Evolutionary conservation across 129 eudicot species (phyloP).

Genomic region (Saposhnikovia divaricata): DNA sequence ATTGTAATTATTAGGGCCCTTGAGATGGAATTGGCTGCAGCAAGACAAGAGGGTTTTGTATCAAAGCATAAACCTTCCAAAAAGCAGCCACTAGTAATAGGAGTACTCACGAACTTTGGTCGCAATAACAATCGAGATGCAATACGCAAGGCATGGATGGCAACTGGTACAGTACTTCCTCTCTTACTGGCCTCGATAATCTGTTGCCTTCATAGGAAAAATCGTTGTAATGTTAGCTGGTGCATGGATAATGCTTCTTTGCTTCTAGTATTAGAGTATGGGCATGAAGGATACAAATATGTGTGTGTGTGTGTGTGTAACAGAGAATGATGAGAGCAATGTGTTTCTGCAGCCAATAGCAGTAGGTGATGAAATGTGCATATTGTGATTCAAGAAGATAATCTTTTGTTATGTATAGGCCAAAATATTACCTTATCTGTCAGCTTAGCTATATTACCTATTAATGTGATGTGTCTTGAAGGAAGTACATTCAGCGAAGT

Average conservation of each 20-base stretch:
- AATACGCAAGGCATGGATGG: slow-evolving; percentile 91
- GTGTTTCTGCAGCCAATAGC: not conserved
- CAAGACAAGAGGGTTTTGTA: slow-evolving; percentile 75
- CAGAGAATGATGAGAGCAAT: not conserved
- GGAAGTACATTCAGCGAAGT: not conserved
- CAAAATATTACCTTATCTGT: not conserved
- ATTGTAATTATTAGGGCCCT: slow-evolving; percentile 65
- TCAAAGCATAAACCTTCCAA: slow-evolving; percentile 44
- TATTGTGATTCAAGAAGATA: not conserved
- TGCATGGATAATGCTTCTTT: not conserved
- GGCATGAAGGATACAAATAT: not conserved
- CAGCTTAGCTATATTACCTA: not conserved
- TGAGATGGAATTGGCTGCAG: slow-evolving; percentile 83
- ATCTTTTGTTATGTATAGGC: not conserved
- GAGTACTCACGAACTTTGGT: slow-evolving; percentile 83
- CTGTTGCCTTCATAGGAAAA: not conserved
- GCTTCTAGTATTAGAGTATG: not conserved
- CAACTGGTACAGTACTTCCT: slow-evolving; percentile 48
- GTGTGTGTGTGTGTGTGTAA: too few species aligned
- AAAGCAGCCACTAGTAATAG: slow-evolving; percentile 65
- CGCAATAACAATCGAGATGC: slow-evolving; percentile 85
- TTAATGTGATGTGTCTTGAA: not conserved
- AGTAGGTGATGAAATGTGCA: not conserved
- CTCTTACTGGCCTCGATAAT: slow-evolving; percentile 23
- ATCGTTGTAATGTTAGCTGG: not conserved